These are phyloP conservation scores for Vigna reflexopilosa DNA, from an alignment of 306 rosid genomes.

Conservation along the genomic window DNA sequence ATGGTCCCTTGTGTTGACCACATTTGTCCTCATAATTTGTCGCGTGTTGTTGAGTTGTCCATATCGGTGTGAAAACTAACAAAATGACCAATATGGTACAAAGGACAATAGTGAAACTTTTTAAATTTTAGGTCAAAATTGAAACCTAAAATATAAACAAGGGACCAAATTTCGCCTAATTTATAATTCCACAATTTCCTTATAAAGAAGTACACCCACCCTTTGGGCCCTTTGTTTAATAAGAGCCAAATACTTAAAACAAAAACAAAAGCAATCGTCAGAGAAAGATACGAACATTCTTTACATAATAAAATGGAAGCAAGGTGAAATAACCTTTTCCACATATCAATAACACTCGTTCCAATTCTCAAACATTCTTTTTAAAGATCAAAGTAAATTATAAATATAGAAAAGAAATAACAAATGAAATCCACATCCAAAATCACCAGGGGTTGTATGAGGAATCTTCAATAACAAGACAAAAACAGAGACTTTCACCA, in stretches of 20 bases:
- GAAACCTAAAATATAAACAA: too few species aligned
- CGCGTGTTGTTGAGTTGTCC: too few species aligned
- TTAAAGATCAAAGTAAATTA: not conserved
- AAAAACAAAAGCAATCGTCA: too few species aligned
- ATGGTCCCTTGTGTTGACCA: too few species aligned
- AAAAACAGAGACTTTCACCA: slow-evolving; percentile 16
- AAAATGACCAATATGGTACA: too few species aligned
- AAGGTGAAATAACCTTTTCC: not conserved
- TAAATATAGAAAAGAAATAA: not conserved
- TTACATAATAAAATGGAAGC: slow-evolving; percentile 31
- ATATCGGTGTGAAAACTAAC: too few species aligned
- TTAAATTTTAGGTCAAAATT: too few species aligned
- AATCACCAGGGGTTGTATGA: slow-evolving; percentile 20
- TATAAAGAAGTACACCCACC: not conserved
- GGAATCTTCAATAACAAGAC: slow-evolving; percentile 32
- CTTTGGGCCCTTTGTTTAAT: not conserved
- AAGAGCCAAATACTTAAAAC: not conserved
- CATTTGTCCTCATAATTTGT: too few species aligned
- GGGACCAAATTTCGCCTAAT: not conserved
- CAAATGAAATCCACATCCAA: not conserved
- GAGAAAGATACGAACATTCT: not conserved
- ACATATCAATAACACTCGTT: slow-evolving; percentile 8
- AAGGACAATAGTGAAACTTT: too few species aligned
- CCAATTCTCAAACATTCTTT: slow-evolving; percentile 10
- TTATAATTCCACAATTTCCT: not conserved